phyloP scores from a whole-genome alignment of 1,139 yeast genomes.

The Scheffersomyces titani region DNA sequence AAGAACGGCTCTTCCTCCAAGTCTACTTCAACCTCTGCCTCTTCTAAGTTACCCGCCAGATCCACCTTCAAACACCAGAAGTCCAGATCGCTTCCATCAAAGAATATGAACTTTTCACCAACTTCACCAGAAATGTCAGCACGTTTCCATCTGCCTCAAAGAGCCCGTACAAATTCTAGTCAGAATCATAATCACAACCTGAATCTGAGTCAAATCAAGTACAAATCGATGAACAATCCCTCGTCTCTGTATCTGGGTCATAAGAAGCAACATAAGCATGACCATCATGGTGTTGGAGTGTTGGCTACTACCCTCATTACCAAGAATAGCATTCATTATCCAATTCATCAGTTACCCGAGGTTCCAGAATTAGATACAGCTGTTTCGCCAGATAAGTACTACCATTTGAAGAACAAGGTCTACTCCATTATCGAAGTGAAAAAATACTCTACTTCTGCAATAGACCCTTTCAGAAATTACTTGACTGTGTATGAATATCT shows the following conservation, averaged over 20 bases:
- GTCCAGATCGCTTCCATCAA: not conserved
- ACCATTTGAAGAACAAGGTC: slow-evolving; percentile 23
- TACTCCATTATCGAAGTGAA: slow-evolving; percentile 51
- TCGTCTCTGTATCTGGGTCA: not conserved
- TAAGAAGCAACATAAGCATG: not conserved
- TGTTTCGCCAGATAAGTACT: slow-evolving; percentile 22
- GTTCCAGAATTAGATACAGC: slow-evolving; percentile 11
- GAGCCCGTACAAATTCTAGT: not conserved
- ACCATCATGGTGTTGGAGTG: not conserved
- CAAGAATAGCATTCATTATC: slow-evolving; percentile 19
- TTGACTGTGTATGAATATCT: slow-evolving; percentile 74
- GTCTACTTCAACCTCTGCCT: not conserved
- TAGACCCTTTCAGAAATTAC: slow-evolving; percentile 54
- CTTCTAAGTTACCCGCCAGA: not conserved
- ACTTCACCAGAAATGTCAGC: not conserved
- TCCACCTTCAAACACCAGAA: not conserved
- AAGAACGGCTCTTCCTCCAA: not conserved
- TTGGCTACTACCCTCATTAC: slow-evolving; percentile 5
- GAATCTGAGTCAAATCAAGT: not conserved
- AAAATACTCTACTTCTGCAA: slow-evolving; percentile 76
- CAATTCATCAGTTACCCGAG: slow-evolving; percentile 17
- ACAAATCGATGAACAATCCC: not conserved
- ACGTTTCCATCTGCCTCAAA: not conserved
- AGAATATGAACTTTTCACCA: not conserved
- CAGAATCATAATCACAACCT: not conserved